These are phyloP conservation scores for Fonsecaea pedrosoi DNA, from an alignment of 2,329 filamentous ascomycete genomes.

Conservation along the genomic window DNA sequence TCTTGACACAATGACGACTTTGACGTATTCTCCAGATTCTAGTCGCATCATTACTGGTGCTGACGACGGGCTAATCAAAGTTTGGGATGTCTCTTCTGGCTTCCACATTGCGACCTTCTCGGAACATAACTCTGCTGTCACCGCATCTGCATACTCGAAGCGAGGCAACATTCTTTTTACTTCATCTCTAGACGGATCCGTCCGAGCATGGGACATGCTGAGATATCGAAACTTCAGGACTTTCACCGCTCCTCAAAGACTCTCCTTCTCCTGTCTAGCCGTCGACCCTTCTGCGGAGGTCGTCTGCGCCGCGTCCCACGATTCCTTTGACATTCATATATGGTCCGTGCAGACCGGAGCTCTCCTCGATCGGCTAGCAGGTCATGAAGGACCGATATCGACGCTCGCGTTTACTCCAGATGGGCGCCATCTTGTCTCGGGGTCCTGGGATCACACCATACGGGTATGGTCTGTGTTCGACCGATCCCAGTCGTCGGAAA, in stretches of 20 bases:
- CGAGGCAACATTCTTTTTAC: constrained; percentile 96
- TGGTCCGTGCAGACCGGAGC: constrained; percentile 99
- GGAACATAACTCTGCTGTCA: constrained; percentile 93
- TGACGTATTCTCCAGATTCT: constrained; percentile 92
- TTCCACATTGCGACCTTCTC: constrained; percentile 99
- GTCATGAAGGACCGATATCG: constrained; percentile 92
- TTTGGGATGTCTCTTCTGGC: constrained; percentile 95
- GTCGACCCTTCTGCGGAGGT: constrained; percentile 98
- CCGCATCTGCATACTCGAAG: constrained; percentile 90
- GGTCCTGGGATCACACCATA: constrained; percentile 95
- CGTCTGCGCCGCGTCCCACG: constrained; percentile 90
- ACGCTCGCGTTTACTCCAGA: constrained; percentile 87
- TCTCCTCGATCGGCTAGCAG: constrained; percentile 84
- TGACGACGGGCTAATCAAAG: constrained; percentile 97
- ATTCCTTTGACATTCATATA: constrained; percentile 96
- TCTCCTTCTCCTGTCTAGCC: constrained; percentile 92
- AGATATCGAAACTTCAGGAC: constrained; percentile 97
- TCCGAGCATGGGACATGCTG: constrained; percentile 94
- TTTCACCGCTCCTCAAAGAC: constrained; percentile 87
- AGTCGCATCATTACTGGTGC: constrained; percentile 91
- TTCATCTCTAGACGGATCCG: constrained; percentile 88
- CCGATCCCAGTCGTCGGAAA: constrained; percentile 92
- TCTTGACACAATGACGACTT: constrained; percentile 91
- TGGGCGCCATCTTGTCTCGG: constrained; percentile 81
- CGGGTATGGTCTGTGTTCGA: constrained; percentile 96